These are phyloP conservation scores for Geotrichum candidum DNA, from an alignment of 1,139 yeast species.

Conservation along the genomic window DNA sequence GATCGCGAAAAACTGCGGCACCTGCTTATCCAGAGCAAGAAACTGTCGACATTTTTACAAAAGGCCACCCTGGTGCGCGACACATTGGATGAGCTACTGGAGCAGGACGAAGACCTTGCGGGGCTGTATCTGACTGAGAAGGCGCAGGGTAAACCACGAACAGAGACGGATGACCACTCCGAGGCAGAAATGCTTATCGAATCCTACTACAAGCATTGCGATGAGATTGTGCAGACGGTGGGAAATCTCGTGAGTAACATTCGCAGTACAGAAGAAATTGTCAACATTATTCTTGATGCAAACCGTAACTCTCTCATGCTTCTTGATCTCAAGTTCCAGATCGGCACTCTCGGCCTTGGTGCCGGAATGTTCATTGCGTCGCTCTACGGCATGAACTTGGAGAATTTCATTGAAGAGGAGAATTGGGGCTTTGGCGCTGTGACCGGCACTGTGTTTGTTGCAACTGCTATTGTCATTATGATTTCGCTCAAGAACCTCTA, in stretches of 20 bases:
- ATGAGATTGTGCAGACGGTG: slow-evolving; percentile 91
- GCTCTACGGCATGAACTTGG: slow-evolving; percentile 91
- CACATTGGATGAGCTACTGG: slow-evolving; percentile 79
- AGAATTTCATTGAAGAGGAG: slow-evolving; percentile 83
- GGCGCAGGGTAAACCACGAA: slow-evolving; percentile 31
- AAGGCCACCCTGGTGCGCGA: slow-evolving; percentile 78
- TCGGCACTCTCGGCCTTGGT: slow-evolving; percentile 81
- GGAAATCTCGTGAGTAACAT: slow-evolving; percentile 81
- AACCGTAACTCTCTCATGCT: slow-evolving; percentile 93
- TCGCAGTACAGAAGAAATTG: slow-evolving; percentile 91
- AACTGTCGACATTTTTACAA: slow-evolving; percentile 73
- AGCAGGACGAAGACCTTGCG: slow-evolving; percentile 86
- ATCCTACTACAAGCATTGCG: slow-evolving; percentile 90
- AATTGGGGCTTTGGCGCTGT: slow-evolving; percentile 60
- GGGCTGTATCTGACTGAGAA: slow-evolving; percentile 70
- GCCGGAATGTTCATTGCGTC: slow-evolving; percentile 83
- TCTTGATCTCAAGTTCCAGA: slow-evolving; percentile 78
- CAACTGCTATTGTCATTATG: slow-evolving; percentile 38
- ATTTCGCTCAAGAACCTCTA: slow-evolving; percentile 44
- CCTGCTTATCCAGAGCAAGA: slow-evolving; percentile 73
- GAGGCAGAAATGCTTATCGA: slow-evolving; percentile 84
- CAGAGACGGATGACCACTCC: slow-evolving; percentile 44
- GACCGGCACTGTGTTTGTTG: slow-evolving; percentile 43
- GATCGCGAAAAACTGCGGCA: slow-evolving; percentile 78
- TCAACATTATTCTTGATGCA: slow-evolving; percentile 89